Evolutionary conservation across 352 stramenopile species (phyloP).

Genomic region (Pythium biforme): DNA sequence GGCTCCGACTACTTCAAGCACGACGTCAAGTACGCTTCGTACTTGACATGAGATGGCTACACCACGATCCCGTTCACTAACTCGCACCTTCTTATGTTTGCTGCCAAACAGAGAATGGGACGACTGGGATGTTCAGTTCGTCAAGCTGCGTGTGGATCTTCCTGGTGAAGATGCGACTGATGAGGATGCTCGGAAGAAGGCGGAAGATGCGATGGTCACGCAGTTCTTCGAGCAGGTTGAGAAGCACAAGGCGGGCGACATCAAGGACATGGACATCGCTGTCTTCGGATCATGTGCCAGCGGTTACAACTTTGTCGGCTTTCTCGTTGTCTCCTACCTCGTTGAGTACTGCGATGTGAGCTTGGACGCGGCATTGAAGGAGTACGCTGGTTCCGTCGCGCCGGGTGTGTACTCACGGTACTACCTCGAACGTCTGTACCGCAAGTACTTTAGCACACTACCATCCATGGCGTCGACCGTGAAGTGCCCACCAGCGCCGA

Average conservation of each 20-base stretch:
- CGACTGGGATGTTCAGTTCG: constrained; percentile 85
- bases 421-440: constrained; percentile 74
- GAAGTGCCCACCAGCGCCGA: constrained; percentile 47
- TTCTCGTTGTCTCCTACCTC: constrained; percentile 63
- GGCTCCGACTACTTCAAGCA: constrained; percentile 70
- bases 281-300: constrained; percentile 51
- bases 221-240: constrained; percentile 61
- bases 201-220: constrained; percentile 52
- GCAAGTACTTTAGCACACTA: constrained; percentile 78
- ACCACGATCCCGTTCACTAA: neutral
- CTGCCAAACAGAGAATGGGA: constrained; percentile 72
- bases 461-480: constrained; percentile 47
- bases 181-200: constrained; percentile 33
- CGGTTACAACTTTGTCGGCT: constrained; percentile 72
- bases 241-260: constrained; percentile 51
- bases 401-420: constrained; percentile 66
- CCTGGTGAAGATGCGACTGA: constrained; percentile 25
- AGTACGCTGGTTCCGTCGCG: constrained; percentile 50
- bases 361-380: constrained; percentile 62
- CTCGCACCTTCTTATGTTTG: neutral
- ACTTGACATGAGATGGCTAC: constrained; percentile 1
- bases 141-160: constrained; percentile 45
- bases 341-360: constrained; percentile 63
- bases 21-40: constrained; percentile 59
- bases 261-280: constrained; percentile 76